Percentiles rank a stretch among this genome's conserved stretches.
phyloP scores from a whole-genome alignment of 495 filamentous ascomycete genomes.

The Margaritispora aquatica region DNA sequence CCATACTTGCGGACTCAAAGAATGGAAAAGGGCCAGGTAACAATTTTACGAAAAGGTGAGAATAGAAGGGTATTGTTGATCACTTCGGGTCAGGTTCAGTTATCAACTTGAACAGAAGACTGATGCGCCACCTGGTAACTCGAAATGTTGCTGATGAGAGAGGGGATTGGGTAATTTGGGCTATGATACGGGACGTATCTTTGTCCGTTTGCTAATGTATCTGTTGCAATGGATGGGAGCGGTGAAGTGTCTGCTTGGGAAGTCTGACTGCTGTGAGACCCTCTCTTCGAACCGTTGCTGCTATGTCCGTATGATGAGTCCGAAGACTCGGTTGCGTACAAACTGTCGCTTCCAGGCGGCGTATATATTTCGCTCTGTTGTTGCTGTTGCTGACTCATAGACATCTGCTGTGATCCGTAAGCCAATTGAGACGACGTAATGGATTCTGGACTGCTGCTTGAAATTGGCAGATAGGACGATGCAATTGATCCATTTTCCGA shows the following conservation, averaged over 20 bases:
- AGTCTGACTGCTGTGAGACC: conserved; percentile 8
- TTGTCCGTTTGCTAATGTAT: conserved; percentile 22
- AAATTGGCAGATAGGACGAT: conserved; percentile 10
- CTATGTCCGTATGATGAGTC: conserved; percentile 15
- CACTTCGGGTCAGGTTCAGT: neutral
- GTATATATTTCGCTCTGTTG: conserved; percentile 15
- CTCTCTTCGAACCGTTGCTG: conserved; percentile 16
- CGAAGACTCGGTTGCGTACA: conserved; percentile 18
- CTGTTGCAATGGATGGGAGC: neutral
- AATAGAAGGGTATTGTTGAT: too few species aligned
- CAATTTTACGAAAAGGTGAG: neutral
- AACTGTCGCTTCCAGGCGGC: conserved; percentile 16
- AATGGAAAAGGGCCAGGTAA: neutral
- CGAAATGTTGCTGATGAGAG: neutral
- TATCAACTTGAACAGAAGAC: neutral
- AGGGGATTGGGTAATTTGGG: neutral
- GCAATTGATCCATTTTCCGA: conserved; percentile 12
- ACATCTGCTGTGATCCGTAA: conserved; percentile 15
- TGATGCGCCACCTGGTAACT: neutral
- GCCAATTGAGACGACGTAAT: conserved; percentile 15
- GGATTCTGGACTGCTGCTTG: conserved; percentile 21
- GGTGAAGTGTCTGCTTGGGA: conserved; percentile 1
- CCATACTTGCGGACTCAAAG: neutral
- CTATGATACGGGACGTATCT: conserved; percentile 22
- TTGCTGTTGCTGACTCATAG: conserved; percentile 19